A percentile compares a stretch with the other conserved stretches of the same genome.
phyloP scores from a whole-genome alignment of 768 basidiomycete genomes.

The Phaeotremella skinneri region DNA sequence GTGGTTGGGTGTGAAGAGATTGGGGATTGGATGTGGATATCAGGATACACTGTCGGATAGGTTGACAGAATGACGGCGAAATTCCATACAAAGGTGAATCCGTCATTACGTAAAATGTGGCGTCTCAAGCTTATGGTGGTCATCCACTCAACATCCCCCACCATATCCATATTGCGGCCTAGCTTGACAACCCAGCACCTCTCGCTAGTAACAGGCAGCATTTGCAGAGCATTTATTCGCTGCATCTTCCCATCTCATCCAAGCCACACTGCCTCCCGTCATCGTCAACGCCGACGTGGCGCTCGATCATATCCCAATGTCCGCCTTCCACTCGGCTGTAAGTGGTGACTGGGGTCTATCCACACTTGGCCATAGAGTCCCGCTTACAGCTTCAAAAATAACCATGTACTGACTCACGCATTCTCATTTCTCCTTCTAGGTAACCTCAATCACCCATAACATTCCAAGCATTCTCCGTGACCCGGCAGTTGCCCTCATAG shows the following conservation, averaged over 20 bases:
- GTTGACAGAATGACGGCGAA: conserved; percentile 4
- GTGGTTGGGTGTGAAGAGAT: not conserved
- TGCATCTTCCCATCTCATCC: not conserved
- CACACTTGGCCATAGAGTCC: too few relatives aligned
- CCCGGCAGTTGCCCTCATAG: conserved; percentile 75
- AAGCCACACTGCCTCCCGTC: conserved; percentile 4
- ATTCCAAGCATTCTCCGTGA: conserved; percentile 83
- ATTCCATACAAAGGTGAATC: conserved; percentile 5
- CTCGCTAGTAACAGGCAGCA: not conserved
- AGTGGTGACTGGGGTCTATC: too few relatives aligned
- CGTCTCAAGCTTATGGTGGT: not conserved
- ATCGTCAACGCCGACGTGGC: not conserved
- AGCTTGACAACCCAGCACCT: too few relatives aligned
- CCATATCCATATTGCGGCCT: not conserved
- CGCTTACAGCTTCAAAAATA: too few relatives aligned
- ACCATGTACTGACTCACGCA: too few relatives aligned
- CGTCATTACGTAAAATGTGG: not conserved
- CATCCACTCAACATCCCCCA: not conserved
- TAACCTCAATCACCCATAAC: conserved; percentile 63
- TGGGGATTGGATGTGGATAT: not conserved
- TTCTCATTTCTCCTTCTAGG: conserved; percentile 23
- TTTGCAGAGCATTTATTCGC: too few relatives aligned
- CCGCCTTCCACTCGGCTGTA: conserved; percentile 21
- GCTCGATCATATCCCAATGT: conserved; percentile 7
- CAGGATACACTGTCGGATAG: not conserved